Conservation (phyloP, 441 rosid genomes). For the Aquilaria agallochum region DNA sequence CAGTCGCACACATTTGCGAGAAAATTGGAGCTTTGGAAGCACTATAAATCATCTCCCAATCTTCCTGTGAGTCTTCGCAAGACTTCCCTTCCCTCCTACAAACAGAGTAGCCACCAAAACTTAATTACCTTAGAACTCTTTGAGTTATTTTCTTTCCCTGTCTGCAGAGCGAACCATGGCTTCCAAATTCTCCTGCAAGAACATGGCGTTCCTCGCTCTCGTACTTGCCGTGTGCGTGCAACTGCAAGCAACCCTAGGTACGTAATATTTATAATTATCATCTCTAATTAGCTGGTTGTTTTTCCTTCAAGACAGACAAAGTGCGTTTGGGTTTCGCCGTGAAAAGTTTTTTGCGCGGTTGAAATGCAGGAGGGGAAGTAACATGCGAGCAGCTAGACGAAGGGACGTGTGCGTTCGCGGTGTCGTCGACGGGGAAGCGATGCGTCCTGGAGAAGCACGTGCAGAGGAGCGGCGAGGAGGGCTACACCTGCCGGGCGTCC, state of each 20-base stretch:
- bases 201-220: conserved; percentile 22
- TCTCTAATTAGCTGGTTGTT: neutral
- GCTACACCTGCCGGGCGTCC: conserved; percentile 54
- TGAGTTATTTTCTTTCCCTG: neutral
- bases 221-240: conserved; percentile 25
- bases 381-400: conserved; percentile 55
- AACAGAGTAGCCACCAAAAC: neutral
- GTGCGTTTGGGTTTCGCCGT: neutral
- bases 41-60: conserved; percentile 14
- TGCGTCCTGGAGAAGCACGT: conserved; percentile 66
- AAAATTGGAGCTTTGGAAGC: neutral
- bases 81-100: conserved; percentile 6
- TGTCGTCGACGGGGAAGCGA: conserved; percentile 63
- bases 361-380: conserved; percentile 34
- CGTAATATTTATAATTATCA: neutral
- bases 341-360: neutral
- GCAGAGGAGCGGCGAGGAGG: conserved; percentile 52
- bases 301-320: neutral
- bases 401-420: conserved; percentile 64
- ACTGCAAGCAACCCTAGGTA: conserved; percentile 27
- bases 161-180: conserved; percentile 21
- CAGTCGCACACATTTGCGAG: too few species aligned
- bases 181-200: conserved; percentile 22
- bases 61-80: conserved; percentile 4
- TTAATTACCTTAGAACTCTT: neutral